Percentiles rank a stretch among this genome's conserved stretches.
Evolutionary conservation across 441 rosid species (phyloP).

Genomic region (Gossypium gossypioides): DNA sequence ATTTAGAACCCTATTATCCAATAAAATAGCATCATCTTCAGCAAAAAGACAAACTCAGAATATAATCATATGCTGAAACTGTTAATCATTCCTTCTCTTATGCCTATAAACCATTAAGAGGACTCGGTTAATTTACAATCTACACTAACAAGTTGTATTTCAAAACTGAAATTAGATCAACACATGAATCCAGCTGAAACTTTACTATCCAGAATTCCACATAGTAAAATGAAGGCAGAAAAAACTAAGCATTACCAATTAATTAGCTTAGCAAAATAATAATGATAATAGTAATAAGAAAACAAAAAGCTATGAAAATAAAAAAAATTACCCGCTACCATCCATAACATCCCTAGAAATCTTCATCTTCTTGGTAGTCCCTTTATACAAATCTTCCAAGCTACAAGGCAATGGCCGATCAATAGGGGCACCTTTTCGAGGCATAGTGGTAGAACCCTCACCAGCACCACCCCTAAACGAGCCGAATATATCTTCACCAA

Average conservation of each 20-base stretch:
- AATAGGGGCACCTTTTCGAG: slow-evolving; percentile 49
- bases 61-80: not conserved
- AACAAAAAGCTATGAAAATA: not conserved
- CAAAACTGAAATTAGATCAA: not conserved
- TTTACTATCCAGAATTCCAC: too few species aligned
- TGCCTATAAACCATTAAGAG: not conserved
- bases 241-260: not conserved
- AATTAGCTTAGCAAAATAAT: not conserved
- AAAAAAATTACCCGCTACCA: slow-evolving; percentile 35
- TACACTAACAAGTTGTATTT: not conserved
- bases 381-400: slow-evolving; percentile 71
- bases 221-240: not conserved
- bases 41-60: not conserved
- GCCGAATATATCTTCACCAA: slow-evolving; percentile 51
- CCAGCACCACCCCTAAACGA: slow-evolving; percentile 37
- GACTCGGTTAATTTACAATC: not conserved
- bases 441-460: slow-evolving; percentile 34
- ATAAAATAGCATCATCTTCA: not conserved
- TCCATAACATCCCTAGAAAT: slow-evolving; percentile 63
- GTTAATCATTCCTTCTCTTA: not conserved
- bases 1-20: not conserved
- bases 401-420: slow-evolving; percentile 58
- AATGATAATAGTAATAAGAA: not conserved
- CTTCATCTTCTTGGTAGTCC: slow-evolving; percentile 72
- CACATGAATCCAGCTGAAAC: not conserved